These are phyloP conservation scores for Apodospora peruviana DNA, from an alignment of 495 filamentous ascomycete genomes.

Conservation along the genomic window DNA sequence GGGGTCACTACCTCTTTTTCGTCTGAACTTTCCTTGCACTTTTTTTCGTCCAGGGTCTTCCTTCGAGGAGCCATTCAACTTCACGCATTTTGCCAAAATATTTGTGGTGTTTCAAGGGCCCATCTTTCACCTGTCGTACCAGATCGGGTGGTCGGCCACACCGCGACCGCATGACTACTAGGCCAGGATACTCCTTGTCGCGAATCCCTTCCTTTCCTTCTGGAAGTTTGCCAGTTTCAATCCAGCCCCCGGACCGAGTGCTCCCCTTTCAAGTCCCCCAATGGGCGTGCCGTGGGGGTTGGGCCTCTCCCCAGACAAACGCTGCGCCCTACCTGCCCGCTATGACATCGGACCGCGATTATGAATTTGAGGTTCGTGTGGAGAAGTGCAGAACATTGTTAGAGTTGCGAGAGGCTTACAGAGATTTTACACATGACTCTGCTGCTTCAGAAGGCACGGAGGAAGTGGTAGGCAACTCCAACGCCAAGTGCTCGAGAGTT, in stretches of 20 bases:
- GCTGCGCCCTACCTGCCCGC: slow-evolving; percentile 19
- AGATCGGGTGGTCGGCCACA: slow-evolving; percentile 1
- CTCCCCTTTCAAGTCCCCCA: background rate
- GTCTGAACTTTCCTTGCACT: slow-evolving; percentile 16
- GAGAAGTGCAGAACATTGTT: slow-evolving; percentile 9
- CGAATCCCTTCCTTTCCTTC: slow-evolving; percentile 8
- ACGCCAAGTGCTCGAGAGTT: background rate
- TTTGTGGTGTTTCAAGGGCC: slow-evolving; percentile 19
- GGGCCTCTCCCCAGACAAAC: slow-evolving; percentile 1
- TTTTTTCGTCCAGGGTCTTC: background rate
- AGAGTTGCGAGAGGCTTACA: background rate
- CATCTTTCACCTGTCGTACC: slow-evolving; percentile 1
- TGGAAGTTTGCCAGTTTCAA: slow-evolving; percentile 20
- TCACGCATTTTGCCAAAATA: slow-evolving; percentile 18
- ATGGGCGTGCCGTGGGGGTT: slow-evolving; percentile 1
- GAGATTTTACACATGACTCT: slow-evolving; percentile 7
- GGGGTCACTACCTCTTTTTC: slow-evolving; percentile 10
- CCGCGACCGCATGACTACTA: slow-evolving; percentile 11
- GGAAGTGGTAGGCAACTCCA: slow-evolving; percentile 2
- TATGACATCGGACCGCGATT: slow-evolving; percentile 15
- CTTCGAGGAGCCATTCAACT: slow-evolving; percentile 1
- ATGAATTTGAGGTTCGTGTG: slow-evolving; percentile 11
- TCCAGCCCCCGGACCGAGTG: background rate
- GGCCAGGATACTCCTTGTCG: slow-evolving; percentile 3
- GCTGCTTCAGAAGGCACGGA: slow-evolving; percentile 5